phyloP scores from a whole-genome alignment of 768 basidiomycete genomes.

The Psilocybe tampanensis region DNA sequence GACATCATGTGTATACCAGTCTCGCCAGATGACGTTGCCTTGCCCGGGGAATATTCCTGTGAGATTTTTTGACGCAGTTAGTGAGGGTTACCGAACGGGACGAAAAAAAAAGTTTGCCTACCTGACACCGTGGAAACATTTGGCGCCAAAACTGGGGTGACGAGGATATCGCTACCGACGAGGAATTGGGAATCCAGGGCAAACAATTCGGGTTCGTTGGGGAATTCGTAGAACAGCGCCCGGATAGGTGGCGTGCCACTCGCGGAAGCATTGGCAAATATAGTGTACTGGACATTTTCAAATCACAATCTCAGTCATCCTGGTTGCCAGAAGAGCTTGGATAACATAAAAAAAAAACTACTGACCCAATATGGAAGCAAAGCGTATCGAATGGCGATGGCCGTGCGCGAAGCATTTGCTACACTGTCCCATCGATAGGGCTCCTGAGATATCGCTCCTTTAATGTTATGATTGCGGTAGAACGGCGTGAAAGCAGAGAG shows the following conservation, averaged over 20 bases:
- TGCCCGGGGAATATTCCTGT: constrained; percentile 68
- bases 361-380: constrained; percentile 81
- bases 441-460: constrained; percentile 72
- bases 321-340: constrained; percentile 2
- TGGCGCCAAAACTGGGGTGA: constrained; percentile 74
- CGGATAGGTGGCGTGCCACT: constrained; percentile 71
- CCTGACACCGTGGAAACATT: constrained; percentile 71
- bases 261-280: constrained; percentile 69
- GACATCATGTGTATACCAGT: constrained; percentile 70
- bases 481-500: constrained; percentile 83
- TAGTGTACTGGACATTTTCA: constrained; percentile 58
- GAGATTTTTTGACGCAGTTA: neutral
- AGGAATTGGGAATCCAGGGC: constrained; percentile 70
- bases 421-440: constrained; percentile 84
- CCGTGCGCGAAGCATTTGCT: constrained; percentile 69
- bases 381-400: constrained; percentile 71
- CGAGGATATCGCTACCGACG: constrained; percentile 68
- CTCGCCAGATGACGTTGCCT: constrained; percentile 62
- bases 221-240: constrained; percentile 81
- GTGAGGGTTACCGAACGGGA: neutral
- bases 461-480: constrained; percentile 77
- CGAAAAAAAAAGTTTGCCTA: constrained; percentile 22
- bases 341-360: constrained; percentile 5
- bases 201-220: constrained; percentile 66
- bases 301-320: constrained; percentile 4